Base-by-base conservation (phyloP, 2,329 filamentous ascomycete species). In the Daldinia sp. region DNA sequence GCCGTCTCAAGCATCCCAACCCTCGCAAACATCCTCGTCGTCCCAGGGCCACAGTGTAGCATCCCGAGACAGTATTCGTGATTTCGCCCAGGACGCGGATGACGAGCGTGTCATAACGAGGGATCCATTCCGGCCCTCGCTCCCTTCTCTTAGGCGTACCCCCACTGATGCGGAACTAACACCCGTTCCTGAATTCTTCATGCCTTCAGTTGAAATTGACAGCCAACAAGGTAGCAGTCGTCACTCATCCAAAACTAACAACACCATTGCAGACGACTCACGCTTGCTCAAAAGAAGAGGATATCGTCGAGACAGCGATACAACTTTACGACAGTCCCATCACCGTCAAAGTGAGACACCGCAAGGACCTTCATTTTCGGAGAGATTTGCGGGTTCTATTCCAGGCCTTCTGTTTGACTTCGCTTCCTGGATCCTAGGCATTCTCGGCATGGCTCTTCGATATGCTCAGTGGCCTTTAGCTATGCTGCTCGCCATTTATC, bases 391-490 rank as follows among this genome's bases (percentile, higher is more conserved):
- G 0, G 68, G 74, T 9, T 77, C 77, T 1, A 59, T 81, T 2
- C 79, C 80, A 0, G 70, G 72, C 2, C 75, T 77, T 5, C 5
- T 83, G 6, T 78, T 79, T 55, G 75, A 79, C 39, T 74, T 77
- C 2, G 61, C 80, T 4, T 72, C 73, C 17, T 91, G 88, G 81
- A 60, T 79, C 2, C 64, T 85, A 1, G 85, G 85, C 27, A 79
- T 91, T 13, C 63, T 90, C 10, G 79, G 79, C 4, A 81, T 88
- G 55, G 84, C 87, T 2, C 80, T 92, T 49, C 80, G 82, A 15
- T 85, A 87, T 56, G 78, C 88, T 2, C 89, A 91, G 74, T 87
- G 85, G 43, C 83, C 91, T 0, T 77, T 93, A 21, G 87, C 86
- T 6, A 78, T 88, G 61, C 73, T 86, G 1, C 75, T 93, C 10